Percentiles rank a stretch among this genome's conserved stretches.
Conservation (phyloP, 2,329 filamentous ascomycete genomes). For the Westerdykella sp. region DNA sequence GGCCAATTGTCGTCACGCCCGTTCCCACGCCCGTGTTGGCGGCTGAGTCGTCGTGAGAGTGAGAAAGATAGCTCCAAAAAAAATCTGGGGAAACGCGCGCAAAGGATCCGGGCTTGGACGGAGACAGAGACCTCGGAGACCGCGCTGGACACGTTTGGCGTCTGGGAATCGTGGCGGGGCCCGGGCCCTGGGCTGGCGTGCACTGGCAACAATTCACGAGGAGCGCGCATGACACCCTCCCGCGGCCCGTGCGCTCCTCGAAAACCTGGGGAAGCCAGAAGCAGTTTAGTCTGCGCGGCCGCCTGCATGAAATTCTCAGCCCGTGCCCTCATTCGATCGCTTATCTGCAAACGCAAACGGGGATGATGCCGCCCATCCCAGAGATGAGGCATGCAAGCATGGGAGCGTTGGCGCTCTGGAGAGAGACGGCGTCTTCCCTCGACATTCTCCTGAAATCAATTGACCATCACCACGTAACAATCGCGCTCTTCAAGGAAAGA, state of each 20-base stretch:
- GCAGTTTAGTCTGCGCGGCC: background rate
- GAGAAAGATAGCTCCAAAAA: background rate
- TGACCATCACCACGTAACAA: background rate
- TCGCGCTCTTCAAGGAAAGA: background rate
- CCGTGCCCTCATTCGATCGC: background rate
- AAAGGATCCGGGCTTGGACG: background rate
- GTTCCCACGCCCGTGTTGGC: no score
- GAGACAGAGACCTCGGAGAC: background rate
- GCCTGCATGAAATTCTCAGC: no score
- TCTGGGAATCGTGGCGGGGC: background rate
- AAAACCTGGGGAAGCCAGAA: background rate
- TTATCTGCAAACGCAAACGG: background rate
- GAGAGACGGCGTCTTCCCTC: background rate
- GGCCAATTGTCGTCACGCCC: no score
- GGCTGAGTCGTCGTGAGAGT: no score
- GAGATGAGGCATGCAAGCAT: background rate
- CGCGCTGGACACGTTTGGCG: background rate
- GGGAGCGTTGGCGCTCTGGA: background rate
- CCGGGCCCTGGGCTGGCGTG: no score
- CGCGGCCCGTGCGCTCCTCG: background rate
- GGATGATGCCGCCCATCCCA: background rate
- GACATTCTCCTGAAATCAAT: background rate
- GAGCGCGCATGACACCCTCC: background rate
- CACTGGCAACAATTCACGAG: background rate
- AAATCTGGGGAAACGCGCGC: background rate